Evolutionary conservation across 768 basidiomycete species (phyloP).

Genomic region (Suillus sp.): DNA sequence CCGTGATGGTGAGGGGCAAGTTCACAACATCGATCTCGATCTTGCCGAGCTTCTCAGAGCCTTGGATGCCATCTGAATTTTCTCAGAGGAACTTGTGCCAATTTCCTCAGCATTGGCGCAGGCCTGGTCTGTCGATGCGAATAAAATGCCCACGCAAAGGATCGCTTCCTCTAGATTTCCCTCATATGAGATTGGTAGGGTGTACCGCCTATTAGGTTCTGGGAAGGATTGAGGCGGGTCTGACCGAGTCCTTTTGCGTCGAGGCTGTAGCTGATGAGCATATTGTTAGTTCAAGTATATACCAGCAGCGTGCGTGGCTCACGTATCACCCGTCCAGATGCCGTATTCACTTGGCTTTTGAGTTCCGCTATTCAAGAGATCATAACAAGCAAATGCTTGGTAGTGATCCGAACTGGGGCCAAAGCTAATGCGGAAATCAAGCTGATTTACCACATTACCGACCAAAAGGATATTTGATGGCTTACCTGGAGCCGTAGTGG

Average conservation of each 20-base stretch:
- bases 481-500: slow-evolving; percentile 59
- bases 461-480: not conserved
- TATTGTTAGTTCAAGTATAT: not conserved
- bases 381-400: slow-evolving; percentile 71
- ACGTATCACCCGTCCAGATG: slow-evolving; percentile 66
- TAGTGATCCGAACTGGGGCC: slow-evolving; percentile 59
- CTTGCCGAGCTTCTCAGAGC: slow-evolving; percentile 61
- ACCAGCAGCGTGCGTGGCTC: slow-evolving; percentile 18
- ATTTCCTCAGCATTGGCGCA: slow-evolving; percentile 68
- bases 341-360: slow-evolving; percentile 65
- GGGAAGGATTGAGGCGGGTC: slow-evolving; percentile 59
- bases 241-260: slow-evolving; percentile 65
- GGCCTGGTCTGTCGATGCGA: slow-evolving; percentile 63
- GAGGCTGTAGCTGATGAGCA: slow-evolving; percentile 46
- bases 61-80: slow-evolving; percentile 53
- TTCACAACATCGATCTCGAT: slow-evolving; percentile 64
- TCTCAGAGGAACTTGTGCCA: slow-evolving; percentile 57
- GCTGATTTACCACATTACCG: not conserved
- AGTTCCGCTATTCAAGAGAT: slow-evolving; percentile 62
- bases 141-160: slow-evolving; percentile 69
- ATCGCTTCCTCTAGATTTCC: slow-evolving; percentile 47
- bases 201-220: slow-evolving; percentile 61
- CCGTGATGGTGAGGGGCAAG: slow-evolving; percentile 64
- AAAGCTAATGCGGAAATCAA: slow-evolving; percentile 47
- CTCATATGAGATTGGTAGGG: slow-evolving; percentile 62